Evolutionary conservation across 768 basidiomycete genomes (phyloP), one percentile per base, ranked within the genome.

Genomic region (Pleurotus tuber-regium): DNA sequence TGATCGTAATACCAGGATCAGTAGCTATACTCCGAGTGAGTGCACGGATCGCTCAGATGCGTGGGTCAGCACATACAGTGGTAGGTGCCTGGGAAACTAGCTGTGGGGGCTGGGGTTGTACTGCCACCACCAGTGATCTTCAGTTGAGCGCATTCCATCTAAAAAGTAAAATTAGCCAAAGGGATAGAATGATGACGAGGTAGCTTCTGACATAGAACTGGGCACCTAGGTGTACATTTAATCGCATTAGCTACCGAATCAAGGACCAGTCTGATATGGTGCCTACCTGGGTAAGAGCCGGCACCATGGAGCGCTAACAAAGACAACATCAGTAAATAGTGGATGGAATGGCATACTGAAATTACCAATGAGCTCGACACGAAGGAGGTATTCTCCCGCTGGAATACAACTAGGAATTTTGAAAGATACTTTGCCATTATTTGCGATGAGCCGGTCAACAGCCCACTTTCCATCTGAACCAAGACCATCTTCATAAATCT

Each of bases 401-500:
- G 53, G 24, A 18, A 61, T 57, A 28, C 55, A 61, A 1, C 47
- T 23, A 4, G 55, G 55, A 33, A 54, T 68, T 0, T 55, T 67
- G 63, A 75, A 72, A 8, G 66, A 66, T 12, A 70, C 69, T 51
- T 71, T 68, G 49, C 75, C 75, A 56, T 74, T 70, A 59, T 70
- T 70, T 7, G 66, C 64, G 42, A 68, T 65, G 55, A 77, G 58
- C 3, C 64, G 56, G 60, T 74, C 70, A 26, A 70, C 67, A 19
- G 61, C 75, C 74, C 75, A 76, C 39, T 63, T 53, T 52, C 52
- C 62, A n/a, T 55, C 54, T 3, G 56, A 58, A 36, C 61, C 58
- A 29, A 64, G 59, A 4, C 69, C 70, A 40, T 68, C 72, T 55
- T 75, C 66, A 44, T 64, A 66, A 43, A 75, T 74, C 66, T 74